A percentile compares a stretch with the other conserved stretches of the same genome.
Evolutionary conservation across 202 grass and related monocot species (phyloP).

Genomic region (Panicum hallii): DNA sequence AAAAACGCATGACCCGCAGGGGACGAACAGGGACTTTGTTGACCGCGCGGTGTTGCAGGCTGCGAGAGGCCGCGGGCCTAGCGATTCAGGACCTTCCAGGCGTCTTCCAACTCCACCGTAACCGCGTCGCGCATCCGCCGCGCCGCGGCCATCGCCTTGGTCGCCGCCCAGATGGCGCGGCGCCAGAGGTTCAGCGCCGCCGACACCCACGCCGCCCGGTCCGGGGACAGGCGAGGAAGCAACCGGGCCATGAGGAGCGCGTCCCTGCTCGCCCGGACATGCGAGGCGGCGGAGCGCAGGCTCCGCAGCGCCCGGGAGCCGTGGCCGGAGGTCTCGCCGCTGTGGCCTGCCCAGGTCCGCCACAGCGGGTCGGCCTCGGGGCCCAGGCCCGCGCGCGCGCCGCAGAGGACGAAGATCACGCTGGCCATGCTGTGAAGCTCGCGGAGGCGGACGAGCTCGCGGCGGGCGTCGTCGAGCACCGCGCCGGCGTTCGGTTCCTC

Average conservation of each 20-base stretch:
- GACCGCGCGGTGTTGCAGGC: neutral
- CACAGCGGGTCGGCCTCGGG: neutral
- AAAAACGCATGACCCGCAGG: no score
- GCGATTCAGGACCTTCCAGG: neutral
- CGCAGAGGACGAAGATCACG: neutral
- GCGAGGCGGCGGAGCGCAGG: neutral
- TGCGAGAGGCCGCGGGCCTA: neutral
- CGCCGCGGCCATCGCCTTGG: no score
- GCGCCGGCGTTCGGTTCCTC: neutral
- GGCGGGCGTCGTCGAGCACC: constrained; percentile 7
- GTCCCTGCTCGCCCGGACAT: neutral
- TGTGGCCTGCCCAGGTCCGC: neutral
- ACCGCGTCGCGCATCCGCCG: no score
- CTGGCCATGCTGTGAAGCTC: constrained; percentile 1
- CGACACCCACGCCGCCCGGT: neutral
- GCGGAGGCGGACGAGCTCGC: neutral
- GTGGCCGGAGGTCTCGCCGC: neutral
- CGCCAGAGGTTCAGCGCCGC: neutral
- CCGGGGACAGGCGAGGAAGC: neutral
- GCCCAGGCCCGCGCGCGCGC: neutral
- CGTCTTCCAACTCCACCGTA: neutral
- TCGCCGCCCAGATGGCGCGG: neutral
- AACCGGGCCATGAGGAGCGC: neutral
- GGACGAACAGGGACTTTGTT: neutral
- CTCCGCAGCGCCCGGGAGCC: neutral